Percentiles rank a stretch among this genome's conserved stretches.
These are phyloP conservation scores for Pelargonium fulgidum DNA, from an alignment of 441 rosid genomes.

Conservation along the genomic window DNA sequence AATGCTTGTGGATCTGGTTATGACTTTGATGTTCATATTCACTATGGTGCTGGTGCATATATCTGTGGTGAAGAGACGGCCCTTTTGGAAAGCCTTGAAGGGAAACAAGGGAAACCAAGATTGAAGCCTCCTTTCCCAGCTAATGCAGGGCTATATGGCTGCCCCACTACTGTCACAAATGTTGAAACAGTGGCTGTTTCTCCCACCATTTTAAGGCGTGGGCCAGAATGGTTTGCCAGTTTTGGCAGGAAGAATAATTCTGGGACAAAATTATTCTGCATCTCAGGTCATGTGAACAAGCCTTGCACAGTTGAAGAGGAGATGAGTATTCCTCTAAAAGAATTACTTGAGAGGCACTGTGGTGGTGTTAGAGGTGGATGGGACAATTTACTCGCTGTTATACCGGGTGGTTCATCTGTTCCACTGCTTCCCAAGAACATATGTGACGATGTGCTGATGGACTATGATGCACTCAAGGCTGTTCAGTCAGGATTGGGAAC, in stretches of 20 bases:
- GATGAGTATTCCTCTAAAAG: conserved; percentile 94
- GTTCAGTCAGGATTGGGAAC: conserved; percentile 92
- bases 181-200: conserved; percentile 98
- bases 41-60: conserved; percentile 98
- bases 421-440: conserved; percentile 79
- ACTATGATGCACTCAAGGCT: conserved; percentile 95
- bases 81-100: conserved; percentile 96
- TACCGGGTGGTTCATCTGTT: conserved; percentile 95
- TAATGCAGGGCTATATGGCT: conserved; percentile 93
- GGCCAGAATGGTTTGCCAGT: conserved; percentile 98
- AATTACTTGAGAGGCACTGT: conserved; percentile 88
- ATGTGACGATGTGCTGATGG: conserved; percentile 94
- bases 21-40: conserved; percentile 94
- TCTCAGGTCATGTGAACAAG: conserved; percentile 93
- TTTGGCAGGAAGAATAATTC: conserved; percentile 94
- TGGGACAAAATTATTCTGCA: conserved; percentile 82
- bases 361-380: conserved; percentile 98
- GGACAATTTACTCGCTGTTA: conserved; percentile 92
- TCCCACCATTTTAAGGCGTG: conserved; percentile 90
- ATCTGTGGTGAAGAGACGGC: conserved; percentile 99
- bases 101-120: conserved; percentile 98
- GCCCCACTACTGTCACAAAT: conserved; percentile 94
- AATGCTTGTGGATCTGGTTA: conserved; percentile 99
- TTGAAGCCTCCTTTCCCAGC: conserved; percentile 99
- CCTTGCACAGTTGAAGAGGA: conserved; percentile 98